A percentile compares a stretch with the other conserved stretches of the same genome.
Conservation (phyloP, 768 basidiomycete genomes). For the Boletus subcaerulescens region DNA sequence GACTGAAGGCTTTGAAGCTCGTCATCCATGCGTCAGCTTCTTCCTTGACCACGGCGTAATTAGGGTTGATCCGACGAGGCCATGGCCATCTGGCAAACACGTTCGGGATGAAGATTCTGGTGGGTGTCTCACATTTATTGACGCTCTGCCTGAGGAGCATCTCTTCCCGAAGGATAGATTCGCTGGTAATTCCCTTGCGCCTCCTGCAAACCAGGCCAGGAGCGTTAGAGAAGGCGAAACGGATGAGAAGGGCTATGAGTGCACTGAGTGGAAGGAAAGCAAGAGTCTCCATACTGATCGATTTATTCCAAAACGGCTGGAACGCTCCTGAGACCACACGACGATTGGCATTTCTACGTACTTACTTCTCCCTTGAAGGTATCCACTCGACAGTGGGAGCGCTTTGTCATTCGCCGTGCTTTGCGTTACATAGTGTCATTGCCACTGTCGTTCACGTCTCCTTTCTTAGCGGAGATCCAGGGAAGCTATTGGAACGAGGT, state of each 20-base stretch:
- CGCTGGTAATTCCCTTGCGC: not conserved
- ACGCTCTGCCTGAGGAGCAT: not conserved
- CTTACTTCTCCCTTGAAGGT: no score
- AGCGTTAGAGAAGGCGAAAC: not conserved
- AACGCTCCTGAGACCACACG: no score
- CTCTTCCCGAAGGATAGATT: not conserved
- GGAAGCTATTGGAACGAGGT: no score
- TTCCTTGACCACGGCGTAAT: constrained; percentile 1
- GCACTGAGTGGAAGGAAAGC: not conserved
- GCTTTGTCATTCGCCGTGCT: no score
- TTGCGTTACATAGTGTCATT: no score
- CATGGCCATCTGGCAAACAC: constrained; percentile 13
- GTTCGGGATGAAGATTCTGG: constrained; percentile 7
- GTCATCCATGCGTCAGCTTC: constrained; percentile 9
- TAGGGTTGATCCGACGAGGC: constrained; percentile 9
- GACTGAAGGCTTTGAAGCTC: constrained; percentile 7
- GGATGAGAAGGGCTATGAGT: not conserved
- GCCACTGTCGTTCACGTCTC: no score
- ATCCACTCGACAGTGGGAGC: no score
- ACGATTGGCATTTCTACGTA: no score
- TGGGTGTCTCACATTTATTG: not conserved
- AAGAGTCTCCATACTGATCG: not conserved
- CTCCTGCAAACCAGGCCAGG: not conserved
- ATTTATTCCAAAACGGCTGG: no score
- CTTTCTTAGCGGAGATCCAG: no score